Evolutionary conservation across 179 eudicot genomes (phyloP), one percentile per base, ranked within the genome.

Genomic region (Spinacia oleracea): DNA sequence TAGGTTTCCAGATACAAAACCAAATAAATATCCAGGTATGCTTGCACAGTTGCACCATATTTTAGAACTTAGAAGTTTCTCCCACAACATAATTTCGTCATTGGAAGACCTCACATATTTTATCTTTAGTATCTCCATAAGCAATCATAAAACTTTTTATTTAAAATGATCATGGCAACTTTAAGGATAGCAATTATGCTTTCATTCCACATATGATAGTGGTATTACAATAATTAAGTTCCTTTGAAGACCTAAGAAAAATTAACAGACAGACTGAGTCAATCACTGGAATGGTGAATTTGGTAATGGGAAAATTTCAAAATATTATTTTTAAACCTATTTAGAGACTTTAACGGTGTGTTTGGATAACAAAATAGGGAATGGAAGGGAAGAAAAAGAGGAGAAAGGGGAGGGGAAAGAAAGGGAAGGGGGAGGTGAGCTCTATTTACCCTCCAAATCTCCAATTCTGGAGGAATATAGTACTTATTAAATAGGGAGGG

Each of bases 1-100:
- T 79, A 84, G 74, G 74, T 60, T 58, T 34, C 5, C 58, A 45
- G 84, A 85, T 40, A 42, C 69, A 65, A 86, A 78, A 80, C 59
- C 81, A 63, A 81, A 31, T 79, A 86, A 83, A 79, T 70, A 71
- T 59, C 84, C 86, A 84, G 93, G 96, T 91, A 80, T 71, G 79
- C 72, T 9, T 70, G 29, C 29, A 53, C 10, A 7, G n/a, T 4
- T 16, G 6, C 25, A 15, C 67, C 18, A 56, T 35, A n/a, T 31
- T 8, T 35, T 32, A 58, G 20, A 43, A 42, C 9, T 53, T 55
- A 58, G 20, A 43, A 42, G 15, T 53, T 55, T 70, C 38, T 48
- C 25, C 40, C 25, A n/a, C 21, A 23, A 65, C 43, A 34, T 18
- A 7, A 34, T 11, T 9, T 35, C 0, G 27, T 53, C 58, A 53